These are phyloP conservation scores for Syncephalastrum sp. DNA, from an alignment of 371 early-diverging fungal species.

Conservation along the genomic window DNA sequence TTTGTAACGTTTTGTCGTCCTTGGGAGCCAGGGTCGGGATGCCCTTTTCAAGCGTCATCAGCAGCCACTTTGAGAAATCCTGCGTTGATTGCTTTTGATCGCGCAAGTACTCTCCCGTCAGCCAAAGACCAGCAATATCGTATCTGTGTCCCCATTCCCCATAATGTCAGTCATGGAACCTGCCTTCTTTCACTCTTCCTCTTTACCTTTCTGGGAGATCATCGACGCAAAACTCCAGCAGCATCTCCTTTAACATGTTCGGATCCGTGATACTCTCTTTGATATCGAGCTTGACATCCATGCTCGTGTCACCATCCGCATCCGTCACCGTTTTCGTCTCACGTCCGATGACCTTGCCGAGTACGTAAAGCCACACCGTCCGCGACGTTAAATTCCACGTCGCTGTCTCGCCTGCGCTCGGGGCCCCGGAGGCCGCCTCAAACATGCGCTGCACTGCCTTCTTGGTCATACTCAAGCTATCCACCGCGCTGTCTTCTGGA, in stretches of 20 bases:
- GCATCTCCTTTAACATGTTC: constrained; percentile 26
- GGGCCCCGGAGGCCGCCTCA: constrained; percentile 17
- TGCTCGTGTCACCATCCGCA: constrained; percentile 5
- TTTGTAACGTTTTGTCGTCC: constrained; percentile 34
- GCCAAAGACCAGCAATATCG: constrained; percentile 46
- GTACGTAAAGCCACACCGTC: constrained; percentile 25
- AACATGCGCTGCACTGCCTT: constrained; percentile 42
- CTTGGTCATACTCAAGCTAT: constrained; percentile 14
- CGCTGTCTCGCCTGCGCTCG: constrained; percentile 5
- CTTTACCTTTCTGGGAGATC: constrained; percentile 30
- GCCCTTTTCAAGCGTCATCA: constrained; percentile 25
- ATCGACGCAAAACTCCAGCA: constrained; percentile 36
- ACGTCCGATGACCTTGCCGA: neutral
- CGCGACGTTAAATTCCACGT: constrained; percentile 15
- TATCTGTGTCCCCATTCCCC: constrained; percentile 12
- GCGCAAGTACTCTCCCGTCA: constrained; percentile 34
- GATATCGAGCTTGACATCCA: constrained; percentile 9
- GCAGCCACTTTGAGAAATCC: constrained; percentile 37
- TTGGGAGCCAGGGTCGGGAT: constrained; percentile 38
- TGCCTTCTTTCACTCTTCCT: too few species aligned
- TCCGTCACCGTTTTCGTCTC: neutral
- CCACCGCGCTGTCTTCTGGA: too few species aligned
- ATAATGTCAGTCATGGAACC: too few species aligned
- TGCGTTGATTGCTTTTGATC: constrained; percentile 3
- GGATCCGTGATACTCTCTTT: neutral